phyloP scores from a whole-genome alignment of 306 rosid species.

The Quercus bicolor region DNA sequence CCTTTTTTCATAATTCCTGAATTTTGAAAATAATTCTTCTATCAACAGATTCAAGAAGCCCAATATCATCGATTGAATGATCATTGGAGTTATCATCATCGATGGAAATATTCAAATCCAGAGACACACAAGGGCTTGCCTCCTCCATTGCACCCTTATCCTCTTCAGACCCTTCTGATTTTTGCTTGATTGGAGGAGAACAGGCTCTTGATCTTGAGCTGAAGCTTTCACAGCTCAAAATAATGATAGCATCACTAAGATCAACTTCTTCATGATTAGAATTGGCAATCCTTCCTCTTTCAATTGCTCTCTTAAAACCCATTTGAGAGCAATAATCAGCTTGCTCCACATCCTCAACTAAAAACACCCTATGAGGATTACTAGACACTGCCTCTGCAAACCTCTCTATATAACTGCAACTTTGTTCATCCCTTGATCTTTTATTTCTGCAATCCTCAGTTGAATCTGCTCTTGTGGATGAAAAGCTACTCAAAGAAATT shows the following conservation, averaged over 20 bases:
- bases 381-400: constrained; percentile 52
- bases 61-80: constrained; percentile 59
- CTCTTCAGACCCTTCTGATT: constrained; percentile 23
- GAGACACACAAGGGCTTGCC: constrained; percentile 50
- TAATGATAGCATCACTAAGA: constrained; percentile 70
- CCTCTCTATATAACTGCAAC: constrained; percentile 66
- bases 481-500: constrained; percentile 67
- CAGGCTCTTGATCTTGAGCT: constrained; percentile 82
- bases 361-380: constrained; percentile 82
- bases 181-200: constrained; percentile 59
- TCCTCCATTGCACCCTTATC: constrained; percentile 27
- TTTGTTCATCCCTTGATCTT: constrained; percentile 71
- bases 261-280: constrained; percentile 61
- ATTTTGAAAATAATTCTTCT: constrained; percentile 65
- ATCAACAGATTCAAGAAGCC: constrained; percentile 81
- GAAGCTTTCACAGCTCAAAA: constrained; percentile 75
- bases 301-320: constrained; percentile 82
- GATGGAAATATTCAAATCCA: constrained; percentile 90
- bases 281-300: constrained; percentile 52
- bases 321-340: constrained; percentile 77
- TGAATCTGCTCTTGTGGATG: constrained; percentile 77
- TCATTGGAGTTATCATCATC: constrained; percentile 44
- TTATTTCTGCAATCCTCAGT: constrained; percentile 63
- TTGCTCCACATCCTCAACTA: constrained; percentile 83
- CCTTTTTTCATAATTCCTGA: constrained; percentile 47